Percentiles rank a stretch among this genome's conserved stretches.
phyloP scores from a whole-genome alignment of 2,329 filamentous ascomycete genomes.

The Plenodomus tracheiphilus region DNA sequence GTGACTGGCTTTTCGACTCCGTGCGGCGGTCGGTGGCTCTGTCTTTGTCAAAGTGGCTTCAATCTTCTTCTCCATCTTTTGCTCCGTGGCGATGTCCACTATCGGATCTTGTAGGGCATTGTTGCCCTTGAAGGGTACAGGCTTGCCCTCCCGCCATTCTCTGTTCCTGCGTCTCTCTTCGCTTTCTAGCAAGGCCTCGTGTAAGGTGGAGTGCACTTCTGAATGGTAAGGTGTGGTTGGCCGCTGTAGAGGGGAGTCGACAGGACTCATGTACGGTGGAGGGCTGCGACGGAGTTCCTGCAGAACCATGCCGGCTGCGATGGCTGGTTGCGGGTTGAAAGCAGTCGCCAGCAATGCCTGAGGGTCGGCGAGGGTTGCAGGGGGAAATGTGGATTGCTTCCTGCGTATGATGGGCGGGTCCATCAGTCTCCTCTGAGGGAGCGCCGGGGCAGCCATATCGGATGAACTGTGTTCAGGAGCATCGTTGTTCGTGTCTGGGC shows the following conservation, averaged over 20 bases:
- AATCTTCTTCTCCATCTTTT: slow-evolving; percentile 67
- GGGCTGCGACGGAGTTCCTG: slow-evolving; percentile 32
- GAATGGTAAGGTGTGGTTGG: slow-evolving; percentile 34
- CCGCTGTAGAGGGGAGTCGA: slow-evolving; percentile 40
- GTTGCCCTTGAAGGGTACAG: slow-evolving; percentile 47
- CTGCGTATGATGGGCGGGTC: slow-evolving; percentile 37
- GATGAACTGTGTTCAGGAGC: slow-evolving; percentile 28
- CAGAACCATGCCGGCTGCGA: slow-evolving; percentile 24
- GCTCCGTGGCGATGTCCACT: slow-evolving; percentile 57
- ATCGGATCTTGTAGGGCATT: slow-evolving; percentile 45
- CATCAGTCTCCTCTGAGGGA: slow-evolving; percentile 38
- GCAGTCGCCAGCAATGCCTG: slow-evolving; percentile 37
- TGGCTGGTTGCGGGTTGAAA: slow-evolving; percentile 33
- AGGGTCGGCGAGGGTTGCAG: slow-evolving; percentile 32
- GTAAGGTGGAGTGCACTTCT: slow-evolving; percentile 23
- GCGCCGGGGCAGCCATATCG: slow-evolving; percentile 35
- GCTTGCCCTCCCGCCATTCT: slow-evolving; percentile 55
- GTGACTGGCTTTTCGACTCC: slow-evolving; percentile 68
- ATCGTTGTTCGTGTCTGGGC: slow-evolving; percentile 26
- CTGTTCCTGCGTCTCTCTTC: slow-evolving; percentile 52
- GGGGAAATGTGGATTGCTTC: slow-evolving; percentile 29
- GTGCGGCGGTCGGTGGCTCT: slow-evolving; percentile 58
- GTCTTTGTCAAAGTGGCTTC: slow-evolving; percentile 64
- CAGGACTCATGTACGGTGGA: slow-evolving; percentile 44
- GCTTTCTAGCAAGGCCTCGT: slow-evolving; percentile 35